Conservation (phyloP, 257 asterid species). For the Petunia secreta region DNA sequence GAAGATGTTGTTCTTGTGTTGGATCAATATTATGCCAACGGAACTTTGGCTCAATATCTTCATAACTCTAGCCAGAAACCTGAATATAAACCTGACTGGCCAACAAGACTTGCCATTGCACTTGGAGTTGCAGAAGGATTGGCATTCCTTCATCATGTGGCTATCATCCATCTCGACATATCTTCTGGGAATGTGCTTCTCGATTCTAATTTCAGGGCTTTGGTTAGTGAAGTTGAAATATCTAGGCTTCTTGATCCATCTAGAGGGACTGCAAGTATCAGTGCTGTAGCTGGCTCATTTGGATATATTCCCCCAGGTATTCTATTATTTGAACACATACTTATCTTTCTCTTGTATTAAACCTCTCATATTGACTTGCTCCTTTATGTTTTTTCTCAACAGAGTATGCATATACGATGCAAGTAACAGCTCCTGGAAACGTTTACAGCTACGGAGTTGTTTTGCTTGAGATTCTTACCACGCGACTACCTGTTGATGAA, state of each 20-base stretch:
- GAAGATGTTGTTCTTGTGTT: conserved; percentile 79
- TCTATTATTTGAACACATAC: conserved; percentile 14
- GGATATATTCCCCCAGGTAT: conserved; percentile 99
- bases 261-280: conserved; percentile 94
- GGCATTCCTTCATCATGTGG: conserved; percentile 83
- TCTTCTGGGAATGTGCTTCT: conserved; percentile 85
- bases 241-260: conserved; percentile 95
- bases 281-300: conserved; percentile 98
- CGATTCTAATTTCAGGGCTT: conserved; percentile 71
- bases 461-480: conserved; percentile 89
- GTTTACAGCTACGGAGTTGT: conserved; percentile 97
- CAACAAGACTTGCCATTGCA: conserved; percentile 77
- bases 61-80: conserved; percentile 52
- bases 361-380: neutral
- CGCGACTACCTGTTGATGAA: conserved; percentile 83
- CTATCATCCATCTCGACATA: conserved; percentile 91
- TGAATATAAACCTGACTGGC: conserved; percentile 83
- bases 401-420: conserved; percentile 99
- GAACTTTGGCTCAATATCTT: conserved; percentile 75
- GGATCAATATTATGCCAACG: conserved; percentile 63
- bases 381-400: conserved; percentile 25
- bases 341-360: conserved; percentile 4
- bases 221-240: conserved; percentile 91
- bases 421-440: conserved; percentile 96
- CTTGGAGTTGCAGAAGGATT: conserved; percentile 93